Base-by-base conservation (phyloP, 2,329 filamentous ascomycete species). In the Cladophialophora bantiana region DNA sequence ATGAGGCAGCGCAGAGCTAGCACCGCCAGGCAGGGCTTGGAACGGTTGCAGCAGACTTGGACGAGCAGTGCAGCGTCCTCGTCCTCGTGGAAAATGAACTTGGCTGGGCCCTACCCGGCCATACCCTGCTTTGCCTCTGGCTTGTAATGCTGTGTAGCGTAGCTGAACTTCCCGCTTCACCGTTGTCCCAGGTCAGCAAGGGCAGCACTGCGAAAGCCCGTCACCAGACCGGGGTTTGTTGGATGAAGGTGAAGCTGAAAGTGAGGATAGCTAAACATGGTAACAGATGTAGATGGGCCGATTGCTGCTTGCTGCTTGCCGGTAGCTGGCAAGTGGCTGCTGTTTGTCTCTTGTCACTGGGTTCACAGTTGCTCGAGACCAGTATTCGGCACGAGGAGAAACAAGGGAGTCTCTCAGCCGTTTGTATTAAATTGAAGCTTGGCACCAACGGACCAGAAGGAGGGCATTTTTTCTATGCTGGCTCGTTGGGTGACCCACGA, bases 131-230 rank as follows among this genome's bases (percentile, higher is more conserved):
- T 26, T 26, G 56, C 36, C 34, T 12, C 15, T 35, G 58, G 12
- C 40, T 20, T 50, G 58, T 42, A 45, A 15, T 53, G 59, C 59
- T 34, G 59, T 61, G 59, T 40, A 61, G 45, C 59, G 15, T 61
- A 32, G 31, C 48, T 31, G 32, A 53, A 53, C n/a, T 53, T 20
- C 31, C 45, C 53, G 32, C 34, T 31, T 45, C 18, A 53, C 13
- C 20, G 35, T 54, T 15, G 32, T 48, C 36, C 45, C 45, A 10
- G 38, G 45, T 50, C 45, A 50, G 40, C 40, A 18, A 42, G n/a
- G 15, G 40, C 15, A 42, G 15, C 40, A 50, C 45, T 20, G 45
- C 45, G 26, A 20, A 50, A 4, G 45, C 18, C 45, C 45, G 7
- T 50, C 18, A 50, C 45, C 45, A 26, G 26, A 50, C 45, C 45